Conservation (phyloP, 2,329 filamentous ascomycete species). For the Seiridium unicorne region DNA sequence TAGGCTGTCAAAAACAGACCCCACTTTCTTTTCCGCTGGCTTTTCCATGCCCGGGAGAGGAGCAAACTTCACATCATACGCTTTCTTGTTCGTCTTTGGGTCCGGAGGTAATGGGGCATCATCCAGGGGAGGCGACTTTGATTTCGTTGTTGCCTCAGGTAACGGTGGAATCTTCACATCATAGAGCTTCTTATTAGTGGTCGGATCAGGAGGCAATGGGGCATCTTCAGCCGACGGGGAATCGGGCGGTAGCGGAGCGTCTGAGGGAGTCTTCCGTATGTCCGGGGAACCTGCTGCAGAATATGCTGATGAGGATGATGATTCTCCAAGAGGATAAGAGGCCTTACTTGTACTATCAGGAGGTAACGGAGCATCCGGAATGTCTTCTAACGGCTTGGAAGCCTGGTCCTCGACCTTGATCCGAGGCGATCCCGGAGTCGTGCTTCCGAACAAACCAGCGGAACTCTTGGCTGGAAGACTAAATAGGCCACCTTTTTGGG, state of each 20-base stretch:
- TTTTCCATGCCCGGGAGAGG: constrained; percentile 18
- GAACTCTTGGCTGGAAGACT: constrained; percentile 26
- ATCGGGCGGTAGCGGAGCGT: constrained; percentile 31
- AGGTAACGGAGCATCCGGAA: constrained; percentile 43
- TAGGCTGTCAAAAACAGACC: neutral
- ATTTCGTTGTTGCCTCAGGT: constrained; percentile 22
- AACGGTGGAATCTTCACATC: constrained; percentile 22
- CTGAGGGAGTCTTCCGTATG: constrained; percentile 15
- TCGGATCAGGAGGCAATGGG: constrained; percentile 43
- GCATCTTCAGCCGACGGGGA: constrained; percentile 24
- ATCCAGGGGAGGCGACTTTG: constrained; percentile 18
- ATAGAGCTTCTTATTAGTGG: constrained; percentile 32
- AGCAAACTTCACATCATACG: constrained; percentile 24
- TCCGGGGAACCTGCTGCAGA: constrained; percentile 31
- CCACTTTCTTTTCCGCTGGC: constrained; percentile 12
- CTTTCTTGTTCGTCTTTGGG: constrained; percentile 28
- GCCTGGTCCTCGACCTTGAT: constrained; percentile 34
- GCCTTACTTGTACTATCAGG: constrained; percentile 56
- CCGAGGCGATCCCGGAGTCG: constrained; percentile 20
- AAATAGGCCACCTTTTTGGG: constrained; percentile 30
- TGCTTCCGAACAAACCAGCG: constrained; percentile 16
- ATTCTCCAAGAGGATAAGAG: constrained; percentile 47
- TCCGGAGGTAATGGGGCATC: constrained; percentile 41
- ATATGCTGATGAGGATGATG: constrained; percentile 49
- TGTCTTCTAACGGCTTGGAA: constrained; percentile 25